Base-by-base conservation (phyloP, 2,329 filamentous ascomycete genomes). In the Chrysoporthe austroafricana region DNA sequence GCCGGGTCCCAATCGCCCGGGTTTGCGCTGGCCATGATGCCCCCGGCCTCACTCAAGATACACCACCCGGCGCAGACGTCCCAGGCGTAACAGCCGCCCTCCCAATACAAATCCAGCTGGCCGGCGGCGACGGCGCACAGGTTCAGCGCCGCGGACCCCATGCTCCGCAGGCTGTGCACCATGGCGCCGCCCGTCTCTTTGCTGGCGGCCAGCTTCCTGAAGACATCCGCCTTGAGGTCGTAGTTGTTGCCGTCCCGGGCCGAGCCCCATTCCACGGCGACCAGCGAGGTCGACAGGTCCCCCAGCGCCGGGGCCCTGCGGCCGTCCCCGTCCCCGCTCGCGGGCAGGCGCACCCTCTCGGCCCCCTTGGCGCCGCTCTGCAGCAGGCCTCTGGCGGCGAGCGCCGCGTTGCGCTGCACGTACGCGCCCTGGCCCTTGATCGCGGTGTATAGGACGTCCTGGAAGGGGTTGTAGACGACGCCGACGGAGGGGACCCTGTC, bases 41-140 rank as follows among this genome's bases (percentile, higher is more conserved):
- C 92, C 0, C 92, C 92, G 0, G 91, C 90, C 81, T 95, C 92
- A 42, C 81, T 80, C 36, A 95, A 80, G 69, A 95, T 90, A 67
- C 90, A 88, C 92, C 91, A 94, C 0, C 89, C 92, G 5, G 92
- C 92, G 75, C 90, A 92, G 2, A 95, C 92, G 76, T 95, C 92
- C 92, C 92, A 95, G 1, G 91, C 91, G 86, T 91, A 95, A 77
- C 91, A 93, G 0, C 92, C 92, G 48, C 90, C 91, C 79, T 95
- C 92, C 92, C 92, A 95, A 76, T 93, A 95, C 32, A 88, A 73
- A 76, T 95, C 92, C 36, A 93, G 73, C 76, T 88, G 85, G 0
- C 92, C 92, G 11, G 87, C 86, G 2, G 92, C 92, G 3, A 93
- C 89, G 50, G 84, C 85, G 67, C 90, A 92, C 21, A 94, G 78